Conservation (phyloP, 2,329 filamentous ascomycete genomes). For the Fusarium haematococcum region DNA sequence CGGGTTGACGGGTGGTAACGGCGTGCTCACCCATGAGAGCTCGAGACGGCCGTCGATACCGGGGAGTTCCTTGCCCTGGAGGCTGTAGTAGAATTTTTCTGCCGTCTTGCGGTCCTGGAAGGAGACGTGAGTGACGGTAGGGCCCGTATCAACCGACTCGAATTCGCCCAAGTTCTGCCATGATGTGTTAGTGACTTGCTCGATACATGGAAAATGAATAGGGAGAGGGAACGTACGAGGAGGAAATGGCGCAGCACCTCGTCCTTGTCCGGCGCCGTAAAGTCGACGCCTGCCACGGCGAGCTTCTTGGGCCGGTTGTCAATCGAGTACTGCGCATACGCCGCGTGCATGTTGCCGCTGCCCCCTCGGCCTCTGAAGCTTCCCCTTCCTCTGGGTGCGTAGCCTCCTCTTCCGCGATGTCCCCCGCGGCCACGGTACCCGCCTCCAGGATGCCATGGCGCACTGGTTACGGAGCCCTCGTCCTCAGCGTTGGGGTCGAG, state of each 20-base stretch:
- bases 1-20: constrained; percentile 38
- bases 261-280: constrained; percentile 71
- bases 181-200: constrained; percentile 1
- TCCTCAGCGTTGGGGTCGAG: constrained; percentile 68
- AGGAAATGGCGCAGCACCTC: constrained; percentile 79
- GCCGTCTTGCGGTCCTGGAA: constrained; percentile 78
- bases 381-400: constrained; percentile 53
- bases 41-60: constrained; percentile 73
- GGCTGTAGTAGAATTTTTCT: constrained; percentile 74
- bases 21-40: constrained; percentile 68
- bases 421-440: constrained; percentile 49
- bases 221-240: constrained; percentile 63
- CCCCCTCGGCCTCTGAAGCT: constrained; percentile 56
- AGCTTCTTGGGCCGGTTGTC: constrained; percentile 82
- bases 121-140: constrained; percentile 64
- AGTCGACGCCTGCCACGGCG: constrained; percentile 72
- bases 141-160: constrained; percentile 64
- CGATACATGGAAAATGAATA: not conserved
- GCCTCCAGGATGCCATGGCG: constrained; percentile 42
- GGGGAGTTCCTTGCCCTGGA: constrained; percentile 69
- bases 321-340: constrained; percentile 73
- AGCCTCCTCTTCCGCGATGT: constrained; percentile 36
- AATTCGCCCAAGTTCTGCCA: constrained; percentile 72
- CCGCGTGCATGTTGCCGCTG: constrained; percentile 61
- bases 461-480: constrained; percentile 52